Evolutionary conservation across 75 land plant species (phyloP).

Genomic region (Cunninghamia lanceolata): DNA sequence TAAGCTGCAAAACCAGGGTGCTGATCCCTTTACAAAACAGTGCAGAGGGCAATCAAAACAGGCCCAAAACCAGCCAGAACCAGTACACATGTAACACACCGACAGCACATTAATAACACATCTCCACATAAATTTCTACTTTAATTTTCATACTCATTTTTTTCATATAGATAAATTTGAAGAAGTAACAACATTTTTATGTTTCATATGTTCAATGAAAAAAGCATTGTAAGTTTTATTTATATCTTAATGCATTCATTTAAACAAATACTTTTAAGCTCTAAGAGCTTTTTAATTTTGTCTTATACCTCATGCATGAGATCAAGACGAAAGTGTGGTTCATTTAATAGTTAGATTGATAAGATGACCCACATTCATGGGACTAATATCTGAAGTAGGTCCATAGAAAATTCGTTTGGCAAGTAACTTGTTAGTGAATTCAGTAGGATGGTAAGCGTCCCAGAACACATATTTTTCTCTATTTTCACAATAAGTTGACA

Average conservation of each 20-base stretch:
- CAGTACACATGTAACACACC: too few species aligned
- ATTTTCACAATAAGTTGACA: constrained; percentile 23
- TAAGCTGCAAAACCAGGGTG: too few species aligned
- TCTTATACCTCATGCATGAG: not conserved
- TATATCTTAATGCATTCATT: not conserved
- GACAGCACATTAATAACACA: too few species aligned
- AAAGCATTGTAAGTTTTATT: too few species aligned
- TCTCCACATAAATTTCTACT: too few species aligned
- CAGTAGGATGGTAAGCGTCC: constrained; percentile 51
- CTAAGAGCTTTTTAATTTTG: not conserved
- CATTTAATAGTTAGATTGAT: not conserved
- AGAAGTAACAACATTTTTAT: too few species aligned
- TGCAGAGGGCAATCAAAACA: too few species aligned
- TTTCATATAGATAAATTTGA: too few species aligned
- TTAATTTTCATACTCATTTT: too few species aligned
- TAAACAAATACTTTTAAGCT: not conserved
- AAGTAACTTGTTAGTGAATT: constrained; percentile 27
- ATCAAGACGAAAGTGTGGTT: not conserved
- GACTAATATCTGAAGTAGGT: constrained; percentile 17
- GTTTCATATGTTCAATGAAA: too few species aligned
- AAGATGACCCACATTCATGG: constrained; percentile 39
- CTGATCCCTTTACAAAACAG: too few species aligned
- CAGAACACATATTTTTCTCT: constrained; percentile 39
- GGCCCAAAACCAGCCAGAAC: too few species aligned
- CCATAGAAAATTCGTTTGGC: constrained; percentile 27